Base-by-base conservation (phyloP, 768 basidiomycete species). In the Tulasnella sp. region DNA sequence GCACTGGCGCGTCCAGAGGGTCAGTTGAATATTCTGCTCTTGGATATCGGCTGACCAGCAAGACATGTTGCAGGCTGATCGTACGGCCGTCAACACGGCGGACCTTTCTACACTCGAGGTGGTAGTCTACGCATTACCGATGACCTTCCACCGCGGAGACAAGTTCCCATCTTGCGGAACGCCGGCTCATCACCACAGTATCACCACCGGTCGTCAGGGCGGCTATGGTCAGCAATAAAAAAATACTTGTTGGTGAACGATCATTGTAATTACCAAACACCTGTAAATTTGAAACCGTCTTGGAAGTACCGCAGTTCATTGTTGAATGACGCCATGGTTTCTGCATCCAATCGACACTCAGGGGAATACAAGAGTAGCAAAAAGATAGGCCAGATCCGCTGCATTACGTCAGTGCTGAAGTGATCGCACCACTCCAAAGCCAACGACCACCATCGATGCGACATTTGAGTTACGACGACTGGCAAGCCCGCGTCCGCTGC, bases 401-500 rank as follows among this genome's bases (percentile, higher is more conserved):
- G n/a, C n/a, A n/a, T n/a, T n/a, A n/a, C n/a, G n/a, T n/a, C n/a
- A n/a, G n/a, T n/a, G 21, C n/a, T n/a, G 25, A 23, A 6, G 17
- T 23, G 43, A 19, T 8, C 21, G 17, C 14, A 5, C 14, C 6
- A 4, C 45, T 29, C 25, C 45, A 23, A 46, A 23, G 14, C 1
- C 45, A 17, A 19, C 45, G 25, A 4, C 2, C 19, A 4, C 43
- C 25, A 25, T 29, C 45, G n/a, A 31, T 8, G n/a, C 27, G 11
- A 6, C 27, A n/a, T 48, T 25, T 9, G 25, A 32, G 34, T 14
- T 48, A 31, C 46, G 17, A 17, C 35, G 74, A 77, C 23, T 77
- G 76, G 76, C 67, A 71, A 0, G 73, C 66, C 5, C 71, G 73
- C 35, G 67, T 77, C 41, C 65, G 66, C 19, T 64, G 70, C 63